A percentile compares a stretch with the other conserved stretches of the same genome.
phyloP scores from a whole-genome alignment of 1,284 basidiomycete genomes.

The Cutaneotrichosporon sp. region DNA sequence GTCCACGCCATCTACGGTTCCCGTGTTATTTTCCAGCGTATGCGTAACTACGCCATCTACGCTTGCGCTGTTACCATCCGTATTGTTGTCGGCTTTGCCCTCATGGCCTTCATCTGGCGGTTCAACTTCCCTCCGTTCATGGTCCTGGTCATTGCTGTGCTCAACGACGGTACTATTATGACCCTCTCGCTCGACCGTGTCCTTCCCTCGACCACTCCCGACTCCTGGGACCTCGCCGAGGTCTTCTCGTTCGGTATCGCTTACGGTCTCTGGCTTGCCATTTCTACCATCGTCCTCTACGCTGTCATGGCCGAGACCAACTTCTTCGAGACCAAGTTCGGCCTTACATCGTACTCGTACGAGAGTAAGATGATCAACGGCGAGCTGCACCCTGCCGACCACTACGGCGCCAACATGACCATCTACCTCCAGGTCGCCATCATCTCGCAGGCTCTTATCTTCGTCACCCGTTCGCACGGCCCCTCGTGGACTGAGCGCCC shows the following conservation, averaged over 20 bases:
- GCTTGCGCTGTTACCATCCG: conserved; percentile 94
- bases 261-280: conserved; percentile 87
- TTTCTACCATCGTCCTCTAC: conserved; percentile 79
- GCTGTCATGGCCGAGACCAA: conserved; percentile 77
- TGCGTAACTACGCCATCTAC: conserved; percentile 95
- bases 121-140: conserved; percentile 99
- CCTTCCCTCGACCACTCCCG: conserved; percentile 81
- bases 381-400: conserved; percentile 49
- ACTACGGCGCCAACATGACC: conserved; percentile 52
- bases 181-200: conserved; percentile 96
- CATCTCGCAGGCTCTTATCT: conserved; percentile 96
- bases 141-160: conserved; percentile 92
- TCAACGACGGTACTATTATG: conserved; percentile 99
- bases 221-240: conserved; percentile 93
- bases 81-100: conserved; percentile 95
- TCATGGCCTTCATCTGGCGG: conserved; percentile 91
- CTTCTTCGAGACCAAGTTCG: conserved; percentile 86
- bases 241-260: conserved; percentile 94
- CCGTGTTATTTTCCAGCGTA: conserved; percentile 94
- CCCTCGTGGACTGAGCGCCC: conserved; percentile 99
- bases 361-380: no score
- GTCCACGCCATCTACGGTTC: conserved; percentile 93
- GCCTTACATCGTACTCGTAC: no score
- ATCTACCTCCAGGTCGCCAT: conserved; percentile 87
- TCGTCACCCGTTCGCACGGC: conserved; percentile 90